Base-by-base conservation (phyloP, 192 early-diverging fungal species). In the Backusella parvicylindrica region DNA sequence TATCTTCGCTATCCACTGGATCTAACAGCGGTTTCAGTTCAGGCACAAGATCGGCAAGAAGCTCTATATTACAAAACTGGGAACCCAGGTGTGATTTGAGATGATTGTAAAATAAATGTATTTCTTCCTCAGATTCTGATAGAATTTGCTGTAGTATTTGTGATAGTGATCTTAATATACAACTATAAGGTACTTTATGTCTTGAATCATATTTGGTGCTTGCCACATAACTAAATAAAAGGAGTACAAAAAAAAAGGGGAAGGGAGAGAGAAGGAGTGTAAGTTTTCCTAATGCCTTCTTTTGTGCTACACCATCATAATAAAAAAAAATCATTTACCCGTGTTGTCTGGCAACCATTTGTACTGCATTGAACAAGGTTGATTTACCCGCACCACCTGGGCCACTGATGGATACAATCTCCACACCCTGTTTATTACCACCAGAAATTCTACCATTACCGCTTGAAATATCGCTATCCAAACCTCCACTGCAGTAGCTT, bases 311-410 rank as follows among this genome's bases (percentile, higher is more conserved):
- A 67, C 63, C 72, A 28, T 65, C 47, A 38, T 49, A 49, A 21
- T 8, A 50, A 53, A n/a, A 53, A 60, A 5, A 15, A 6, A 35
- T 65, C 8, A 23, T 30, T 37, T 68, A 75, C 74, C 79, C 74
- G 67, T 72, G 56, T 37, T 80, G 75, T 33, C 79, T 38, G 35
- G 79, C 79, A 12, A 72, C 70, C 41, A 38, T 76, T 26, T 80
- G 79, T 3, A 80, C 75, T 13, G 79, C 73, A 68, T 60, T 68
- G 13, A 79, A 68, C 8, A 75, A 38, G 33, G 78, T 71, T 6
- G 75, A 75, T 68, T 80, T 76, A 63, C 79, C 79, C 11, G 73
- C 75, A 31, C 79, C 79, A 35, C 70, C 75, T 47, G 79, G 74
- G 0, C 79, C 79, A n/a, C 28, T 69, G 8, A 80, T 71, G 12